Evolutionary conservation across 345 rosid species (phyloP).

Genomic region (Heritiera fomes): DNA sequence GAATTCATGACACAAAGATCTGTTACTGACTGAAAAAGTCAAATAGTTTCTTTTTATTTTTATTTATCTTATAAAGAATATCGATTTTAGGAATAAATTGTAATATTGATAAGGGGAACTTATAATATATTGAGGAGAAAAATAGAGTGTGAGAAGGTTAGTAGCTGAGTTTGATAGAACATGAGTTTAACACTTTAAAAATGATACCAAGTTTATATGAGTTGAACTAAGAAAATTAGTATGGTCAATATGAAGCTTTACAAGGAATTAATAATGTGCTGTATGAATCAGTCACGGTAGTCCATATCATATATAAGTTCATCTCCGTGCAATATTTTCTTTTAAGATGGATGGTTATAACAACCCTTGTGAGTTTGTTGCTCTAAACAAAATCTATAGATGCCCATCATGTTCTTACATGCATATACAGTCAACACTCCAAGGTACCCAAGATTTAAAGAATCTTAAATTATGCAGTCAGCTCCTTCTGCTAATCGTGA

Average conservation of each 20-base stretch:
- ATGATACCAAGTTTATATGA: background rate
- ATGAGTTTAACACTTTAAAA: background rate
- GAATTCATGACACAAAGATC: background rate
- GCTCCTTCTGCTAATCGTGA: background rate
- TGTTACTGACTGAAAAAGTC: background rate
- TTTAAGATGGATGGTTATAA: background rate
- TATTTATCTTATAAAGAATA: background rate
- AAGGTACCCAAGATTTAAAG: background rate
- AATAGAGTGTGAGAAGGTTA: conserved; percentile 9
- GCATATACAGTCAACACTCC: background rate
- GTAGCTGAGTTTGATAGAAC: conserved; percentile 5
- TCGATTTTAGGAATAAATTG: background rate
- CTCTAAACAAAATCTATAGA: background rate
- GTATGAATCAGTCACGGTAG: background rate
- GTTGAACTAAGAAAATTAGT: background rate
- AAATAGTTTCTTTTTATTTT: background rate
- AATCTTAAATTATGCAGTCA: background rate
- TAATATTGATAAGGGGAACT: background rate
- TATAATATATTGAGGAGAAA: background rate
- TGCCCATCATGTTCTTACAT: background rate
- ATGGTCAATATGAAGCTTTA: background rate
- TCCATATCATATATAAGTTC: background rate
- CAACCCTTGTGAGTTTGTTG: background rate
- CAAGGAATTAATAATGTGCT: background rate
- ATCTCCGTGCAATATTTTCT: background rate